phyloP scores from a whole-genome alignment of 2,329 filamentous ascomycete species.

The Colletotrichum costaricense region DNA sequence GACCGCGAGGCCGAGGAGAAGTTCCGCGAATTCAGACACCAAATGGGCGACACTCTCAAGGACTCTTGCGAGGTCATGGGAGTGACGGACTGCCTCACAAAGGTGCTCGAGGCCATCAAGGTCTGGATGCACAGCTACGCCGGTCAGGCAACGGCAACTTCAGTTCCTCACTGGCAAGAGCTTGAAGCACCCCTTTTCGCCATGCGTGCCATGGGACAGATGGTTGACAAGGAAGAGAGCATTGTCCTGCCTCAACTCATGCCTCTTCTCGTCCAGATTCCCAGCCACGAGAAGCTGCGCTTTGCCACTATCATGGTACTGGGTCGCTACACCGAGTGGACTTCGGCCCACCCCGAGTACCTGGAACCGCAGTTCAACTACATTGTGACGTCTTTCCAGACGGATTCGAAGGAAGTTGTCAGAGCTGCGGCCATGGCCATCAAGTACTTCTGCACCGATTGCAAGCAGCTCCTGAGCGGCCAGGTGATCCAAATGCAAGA shows the following conservation, averaged over 20 bases:
- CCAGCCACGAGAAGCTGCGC: conserved; percentile 95
- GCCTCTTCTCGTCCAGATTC: conserved; percentile 92
- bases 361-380: conserved; percentile 94
- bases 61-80: conserved; percentile 97
- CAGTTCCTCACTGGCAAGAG: conserved; percentile 95
- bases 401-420: conserved; percentile 89
- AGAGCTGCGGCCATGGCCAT: conserved; percentile 93
- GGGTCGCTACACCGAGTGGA: conserved; percentile 98
- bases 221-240: conserved; percentile 91
- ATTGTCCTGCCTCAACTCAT: conserved; percentile 92
- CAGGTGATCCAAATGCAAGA: conserved; percentile 89
- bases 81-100: conserved; percentile 88
- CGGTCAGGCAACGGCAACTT: conserved; percentile 75
- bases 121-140: conserved; percentile 89
- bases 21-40: conserved; percentile 94
- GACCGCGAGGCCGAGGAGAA: conserved; percentile 97
- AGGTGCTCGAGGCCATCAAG: conserved; percentile 88
- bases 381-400: conserved; percentile 92
- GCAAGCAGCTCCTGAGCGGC: conserved; percentile 83
- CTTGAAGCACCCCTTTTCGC: conserved; percentile 95
- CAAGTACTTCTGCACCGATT: conserved; percentile 97
- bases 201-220: conserved; percentile 94
- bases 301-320: conserved; percentile 99
- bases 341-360: conserved; percentile 90
- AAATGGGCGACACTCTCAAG: conserved; percentile 98